A percentile compares a stretch with the other conserved stretches of the same genome.
Conservation (phyloP, 352 stramenopile species). For the Lagenidium giganteum region DNA sequence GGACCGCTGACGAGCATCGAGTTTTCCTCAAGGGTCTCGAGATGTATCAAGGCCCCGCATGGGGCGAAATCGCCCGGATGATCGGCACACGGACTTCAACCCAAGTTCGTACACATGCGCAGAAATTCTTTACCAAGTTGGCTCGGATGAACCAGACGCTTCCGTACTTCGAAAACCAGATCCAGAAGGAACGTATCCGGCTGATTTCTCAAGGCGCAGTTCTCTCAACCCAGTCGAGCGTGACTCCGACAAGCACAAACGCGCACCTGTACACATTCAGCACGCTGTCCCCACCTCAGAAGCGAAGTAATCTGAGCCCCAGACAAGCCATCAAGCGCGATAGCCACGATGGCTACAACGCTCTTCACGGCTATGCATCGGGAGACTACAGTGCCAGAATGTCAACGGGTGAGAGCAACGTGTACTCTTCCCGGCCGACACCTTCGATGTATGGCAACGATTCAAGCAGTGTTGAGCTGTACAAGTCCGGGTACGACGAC, state of each 20-base stretch:
- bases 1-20: conserved; percentile 70
- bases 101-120: conserved; percentile 80
- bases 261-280: conserved; percentile 23
- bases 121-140: conserved; percentile 89
- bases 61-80: conserved; percentile 79
- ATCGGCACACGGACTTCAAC: conserved; percentile 82
- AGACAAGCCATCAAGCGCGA: background rate
- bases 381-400: background rate
- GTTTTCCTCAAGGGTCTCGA: conserved; percentile 77
- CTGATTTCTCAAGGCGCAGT: conserved; percentile 42
- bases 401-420: background rate
- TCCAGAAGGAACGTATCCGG: conserved; percentile 58
- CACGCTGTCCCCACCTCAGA: conserved; percentile 41
- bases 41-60: conserved; percentile 73
- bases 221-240: conserved; percentile 15
- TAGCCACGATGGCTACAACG: too few relatives aligned
- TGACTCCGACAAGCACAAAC: conserved; percentile 39
- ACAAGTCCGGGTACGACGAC: conserved; percentile 11
- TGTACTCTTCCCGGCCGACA: background rate
- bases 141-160: conserved; percentile 66
- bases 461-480: conserved; percentile 8
- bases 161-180: conserved; percentile 73
- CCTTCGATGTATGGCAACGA: background rate
- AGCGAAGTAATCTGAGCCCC: conserved; percentile 13
- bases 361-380: too few relatives aligned